phyloP scores from a whole-genome alignment of 2,329 filamentous ascomycete species.

The Cercospora brassicicola region DNA sequence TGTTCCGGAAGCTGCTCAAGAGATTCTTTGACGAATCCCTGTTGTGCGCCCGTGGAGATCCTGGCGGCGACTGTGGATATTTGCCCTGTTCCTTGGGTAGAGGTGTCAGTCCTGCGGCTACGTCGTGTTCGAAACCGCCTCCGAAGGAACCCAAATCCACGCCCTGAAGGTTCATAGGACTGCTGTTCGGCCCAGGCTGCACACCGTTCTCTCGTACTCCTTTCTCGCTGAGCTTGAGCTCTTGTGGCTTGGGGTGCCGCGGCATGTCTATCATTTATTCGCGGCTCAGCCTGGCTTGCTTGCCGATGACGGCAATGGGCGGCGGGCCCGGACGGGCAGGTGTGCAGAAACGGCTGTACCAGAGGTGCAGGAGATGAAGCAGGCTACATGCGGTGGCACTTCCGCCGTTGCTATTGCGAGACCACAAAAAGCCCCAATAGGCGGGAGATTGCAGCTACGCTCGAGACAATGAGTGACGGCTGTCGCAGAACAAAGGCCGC shows the following conservation, averaged over 20 bases:
- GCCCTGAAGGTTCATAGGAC: conserved; percentile 39
- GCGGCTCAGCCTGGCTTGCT: conserved; percentile 14
- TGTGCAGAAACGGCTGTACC: conserved; percentile 23
- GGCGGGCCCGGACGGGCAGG: conserved; percentile 25
- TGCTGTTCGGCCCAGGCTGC: conserved; percentile 32
- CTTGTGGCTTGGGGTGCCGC: conserved; percentile 35
- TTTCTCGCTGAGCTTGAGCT: conserved; percentile 35
- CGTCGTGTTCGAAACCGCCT: conserved; percentile 35
- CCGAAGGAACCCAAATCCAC: conserved; percentile 42
- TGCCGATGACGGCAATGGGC: conserved; percentile 27
- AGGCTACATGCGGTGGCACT: conserved; percentile 24
- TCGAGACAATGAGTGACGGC: conserved; percentile 28
- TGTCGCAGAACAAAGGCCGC: conserved; percentile 25
- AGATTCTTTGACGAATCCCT: conserved; percentile 34
- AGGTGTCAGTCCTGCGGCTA: conserved; percentile 28
- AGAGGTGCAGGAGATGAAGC: conserved; percentile 27
- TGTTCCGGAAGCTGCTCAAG: conserved; percentile 33
- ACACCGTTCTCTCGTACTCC: conserved; percentile 21
- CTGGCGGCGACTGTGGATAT: conserved; percentile 34
- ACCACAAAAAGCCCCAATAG: conserved; percentile 21
- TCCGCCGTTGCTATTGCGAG: conserved; percentile 21
- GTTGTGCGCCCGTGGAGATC: conserved; percentile 31
- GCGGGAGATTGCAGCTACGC: conserved; percentile 26
- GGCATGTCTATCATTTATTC: conserved; percentile 30
- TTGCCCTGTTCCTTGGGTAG: conserved; percentile 26